Conservation (phyloP, 2,329 filamentous ascomycete genomes). For the Ilyonectria destructans region DNA sequence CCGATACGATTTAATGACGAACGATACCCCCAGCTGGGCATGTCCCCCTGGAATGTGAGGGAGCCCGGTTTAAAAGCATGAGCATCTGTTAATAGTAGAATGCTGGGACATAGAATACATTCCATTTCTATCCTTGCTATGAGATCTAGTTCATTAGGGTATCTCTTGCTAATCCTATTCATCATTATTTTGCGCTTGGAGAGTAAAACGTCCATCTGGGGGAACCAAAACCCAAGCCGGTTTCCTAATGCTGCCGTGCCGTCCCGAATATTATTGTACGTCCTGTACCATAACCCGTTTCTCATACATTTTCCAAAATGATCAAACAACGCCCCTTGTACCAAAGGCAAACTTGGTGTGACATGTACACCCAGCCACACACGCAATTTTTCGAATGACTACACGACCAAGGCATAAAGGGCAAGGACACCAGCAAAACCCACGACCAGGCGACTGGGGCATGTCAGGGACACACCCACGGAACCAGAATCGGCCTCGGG, state of each 20-base stretch:
- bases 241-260: background rate
- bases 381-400: background rate
- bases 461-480: slow-evolving; percentile 15
- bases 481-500: slow-evolving; percentile 45
- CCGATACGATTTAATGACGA: slow-evolving; percentile 28
- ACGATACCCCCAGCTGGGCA: slow-evolving; percentile 26
- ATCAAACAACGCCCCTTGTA: slow-evolving; percentile 19
- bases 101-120: background rate
- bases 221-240: background rate
- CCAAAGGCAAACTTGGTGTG: background rate
- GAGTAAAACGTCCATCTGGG: slow-evolving; percentile 1
- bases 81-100: background rate
- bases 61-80: background rate
- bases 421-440: slow-evolving; percentile 34
- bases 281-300: background rate
- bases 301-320: background rate
- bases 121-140: slow-evolving; percentile 4
- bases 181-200: slow-evolving; percentile 12
- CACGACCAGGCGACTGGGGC: slow-evolving; percentile 29
- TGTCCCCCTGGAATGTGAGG: background rate
- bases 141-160: slow-evolving; percentile 27
- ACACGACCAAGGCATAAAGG: slow-evolving; percentile 5
- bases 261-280: background rate
- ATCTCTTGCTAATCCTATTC: slow-evolving; percentile 20
- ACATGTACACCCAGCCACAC: background rate